phyloP scores from a whole-genome alignment of 108 stramenopile species.

The Nitzschia putrida region DNA sequence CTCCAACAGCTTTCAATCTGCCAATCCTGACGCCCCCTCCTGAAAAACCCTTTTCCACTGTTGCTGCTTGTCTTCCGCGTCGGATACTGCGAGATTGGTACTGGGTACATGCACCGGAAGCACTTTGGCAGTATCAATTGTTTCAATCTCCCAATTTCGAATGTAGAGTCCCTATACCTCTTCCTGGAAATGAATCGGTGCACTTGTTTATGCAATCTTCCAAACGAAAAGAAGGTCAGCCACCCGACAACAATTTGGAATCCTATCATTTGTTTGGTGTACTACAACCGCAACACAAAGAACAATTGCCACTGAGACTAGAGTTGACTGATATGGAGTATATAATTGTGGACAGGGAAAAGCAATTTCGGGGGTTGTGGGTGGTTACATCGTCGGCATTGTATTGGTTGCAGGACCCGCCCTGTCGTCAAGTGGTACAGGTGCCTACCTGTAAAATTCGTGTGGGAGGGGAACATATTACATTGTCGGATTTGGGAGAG shows the following conservation, averaged over 20 bases:
- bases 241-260: neutral
- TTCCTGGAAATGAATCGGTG: no score
- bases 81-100: constrained; percentile 5
- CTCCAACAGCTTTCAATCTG: no score
- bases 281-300: neutral
- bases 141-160: no score
- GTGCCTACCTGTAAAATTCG: neutral
- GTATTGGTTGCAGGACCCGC: constrained; percentile 17
- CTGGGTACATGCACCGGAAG: neutral
- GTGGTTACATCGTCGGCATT: constrained; percentile 4
- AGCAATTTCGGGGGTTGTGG: constrained; percentile 14
- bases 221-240: no score
- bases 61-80: neutral
- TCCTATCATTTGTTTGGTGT: neutral
- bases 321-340: constrained; percentile 5
- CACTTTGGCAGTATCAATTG: no score
- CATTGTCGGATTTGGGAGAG: neutral
- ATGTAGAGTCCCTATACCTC: no score
- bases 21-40: no score
- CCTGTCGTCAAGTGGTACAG: no score
- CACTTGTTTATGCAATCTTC: no score
- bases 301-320: neutral
- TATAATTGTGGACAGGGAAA: neutral
- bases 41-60: no score
- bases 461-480: neutral